phyloP scores from a whole-genome alignment of 2,329 filamentous ascomycete genomes.

The Diaporthe sp. region DNA sequence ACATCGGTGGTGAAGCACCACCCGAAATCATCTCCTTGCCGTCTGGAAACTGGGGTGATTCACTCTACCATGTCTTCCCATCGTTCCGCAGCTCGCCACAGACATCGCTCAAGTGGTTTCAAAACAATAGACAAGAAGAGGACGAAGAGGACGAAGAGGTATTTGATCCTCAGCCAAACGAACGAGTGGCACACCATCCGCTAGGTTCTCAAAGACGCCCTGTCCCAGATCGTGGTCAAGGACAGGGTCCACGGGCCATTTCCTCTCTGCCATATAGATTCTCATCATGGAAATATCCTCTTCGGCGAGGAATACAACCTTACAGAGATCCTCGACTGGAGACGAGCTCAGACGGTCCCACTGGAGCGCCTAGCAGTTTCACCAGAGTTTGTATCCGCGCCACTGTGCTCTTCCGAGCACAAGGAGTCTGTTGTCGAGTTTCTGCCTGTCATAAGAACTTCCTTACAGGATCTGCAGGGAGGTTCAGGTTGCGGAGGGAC shows the following conservation, averaged over 20 bases:
- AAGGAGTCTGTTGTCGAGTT: background rate
- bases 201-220: background rate
- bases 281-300: slow-evolving; percentile 57
- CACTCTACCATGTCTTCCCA: too few relatives aligned
- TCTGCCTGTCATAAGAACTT: background rate
- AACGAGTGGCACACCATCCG: background rate
- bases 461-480: background rate
- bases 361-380: background rate
- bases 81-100: background rate
- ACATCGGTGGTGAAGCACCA: background rate
- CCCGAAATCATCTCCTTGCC: background rate
- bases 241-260: slow-evolving; percentile 49
- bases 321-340: slow-evolving; percentile 55
- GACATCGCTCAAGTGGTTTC: background rate
- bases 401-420: too few relatives aligned
- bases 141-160: too few relatives aligned
- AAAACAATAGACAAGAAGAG: background rate
- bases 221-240: background rate
- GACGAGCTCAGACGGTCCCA: slow-evolving; percentile 51
- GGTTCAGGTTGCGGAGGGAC: too few relatives aligned
- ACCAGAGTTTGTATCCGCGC: background rate
- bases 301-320: slow-evolving; percentile 58
- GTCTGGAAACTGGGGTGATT: background rate
- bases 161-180: too few relatives aligned
- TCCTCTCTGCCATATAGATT: slow-evolving; percentile 52